These are phyloP conservation scores for Populus hybrid DNA, from an alignment of 441 rosid genomes.

Conservation along the genomic window DNA sequence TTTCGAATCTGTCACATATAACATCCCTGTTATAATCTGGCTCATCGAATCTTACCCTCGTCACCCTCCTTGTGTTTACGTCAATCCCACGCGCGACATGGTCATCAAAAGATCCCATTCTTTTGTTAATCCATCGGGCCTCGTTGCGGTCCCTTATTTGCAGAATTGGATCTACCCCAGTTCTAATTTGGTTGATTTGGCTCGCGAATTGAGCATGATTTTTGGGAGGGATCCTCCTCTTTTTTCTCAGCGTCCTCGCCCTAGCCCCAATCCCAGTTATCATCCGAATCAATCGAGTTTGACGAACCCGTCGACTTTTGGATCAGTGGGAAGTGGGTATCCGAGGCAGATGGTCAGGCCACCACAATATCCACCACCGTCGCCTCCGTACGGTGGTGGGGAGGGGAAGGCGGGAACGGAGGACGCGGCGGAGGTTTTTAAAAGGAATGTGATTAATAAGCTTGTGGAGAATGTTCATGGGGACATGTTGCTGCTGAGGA, in stretches of 20 bases:
- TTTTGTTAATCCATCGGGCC: conserved; percentile 82
- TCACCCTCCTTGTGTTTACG: conserved; percentile 83
- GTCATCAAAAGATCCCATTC: conserved; percentile 84
- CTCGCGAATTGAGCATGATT: conserved; percentile 46
- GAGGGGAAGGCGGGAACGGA: conserved; percentile 44
- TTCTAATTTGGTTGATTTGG: conserved; percentile 85
- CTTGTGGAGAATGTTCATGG: conserved; percentile 71
- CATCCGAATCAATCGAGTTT: conserved; percentile 17
- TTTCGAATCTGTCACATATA: conserved; percentile 79
- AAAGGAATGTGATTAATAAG: conserved; percentile 67
- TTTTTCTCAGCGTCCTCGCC: conserved; percentile 67
- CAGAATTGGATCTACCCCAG: conserved; percentile 89
- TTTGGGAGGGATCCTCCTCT: conserved; percentile 89
- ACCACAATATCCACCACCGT: conserved; percentile 60
- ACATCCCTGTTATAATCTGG: conserved; percentile 89
- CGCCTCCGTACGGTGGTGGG: conserved; percentile 57
- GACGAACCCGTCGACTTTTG: conserved; percentile 35
- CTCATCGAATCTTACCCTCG: conserved; percentile 90
- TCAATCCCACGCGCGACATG: conserved; percentile 95
- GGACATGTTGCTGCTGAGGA: conserved; percentile 64
- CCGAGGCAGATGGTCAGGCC: conserved; percentile 40
- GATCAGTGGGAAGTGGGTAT: conserved; percentile 28
- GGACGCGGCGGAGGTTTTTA: conserved; percentile 68
- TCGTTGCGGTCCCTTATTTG: conserved; percentile 71
- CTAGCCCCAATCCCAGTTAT: conserved; percentile 27